Percentiles rank a stretch among this genome's conserved stretches.
Conservation (phyloP, 2,329 filamentous ascomycete genomes). For the Sporothrix schenckii region DNA sequence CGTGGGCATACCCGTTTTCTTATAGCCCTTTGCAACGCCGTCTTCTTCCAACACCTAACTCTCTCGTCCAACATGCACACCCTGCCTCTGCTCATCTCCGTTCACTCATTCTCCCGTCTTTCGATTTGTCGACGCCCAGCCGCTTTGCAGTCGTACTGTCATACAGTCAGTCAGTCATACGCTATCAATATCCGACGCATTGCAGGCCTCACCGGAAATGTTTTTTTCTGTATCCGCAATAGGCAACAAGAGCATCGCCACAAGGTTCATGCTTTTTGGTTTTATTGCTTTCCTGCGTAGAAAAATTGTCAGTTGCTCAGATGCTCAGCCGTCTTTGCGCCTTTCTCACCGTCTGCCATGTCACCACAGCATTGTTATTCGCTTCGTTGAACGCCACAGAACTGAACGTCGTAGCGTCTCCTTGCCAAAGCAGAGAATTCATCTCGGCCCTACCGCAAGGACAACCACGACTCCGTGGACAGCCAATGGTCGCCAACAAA, state of each 20-base stretch:
- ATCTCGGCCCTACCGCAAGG: conserved; percentile 2
- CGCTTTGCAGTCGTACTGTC: not conserved
- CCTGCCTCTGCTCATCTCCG: not conserved
- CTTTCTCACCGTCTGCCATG: not conserved
- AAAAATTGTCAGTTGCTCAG: no score
- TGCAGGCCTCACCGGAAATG: not conserved
- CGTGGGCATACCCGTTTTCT: conserved; percentile 23
- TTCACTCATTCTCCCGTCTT: conserved; percentile 4
- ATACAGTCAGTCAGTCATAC: no score
- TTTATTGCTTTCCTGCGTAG: no score
- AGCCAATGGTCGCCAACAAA: not conserved
- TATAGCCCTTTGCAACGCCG: conserved; percentile 3
- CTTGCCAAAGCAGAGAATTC: not conserved
- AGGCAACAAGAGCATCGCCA: not conserved
- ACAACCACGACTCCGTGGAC: not conserved
- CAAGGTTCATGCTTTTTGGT: no score
- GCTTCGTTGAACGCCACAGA: not conserved
- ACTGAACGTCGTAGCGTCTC: no score
- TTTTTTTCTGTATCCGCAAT: not conserved
- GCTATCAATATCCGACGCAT: conserved; percentile 16
- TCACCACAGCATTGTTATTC: not conserved
- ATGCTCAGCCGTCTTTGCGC: not conserved
- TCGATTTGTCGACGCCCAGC: not conserved
- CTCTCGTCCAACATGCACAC: not conserved
- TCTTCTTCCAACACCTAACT: not conserved